Evolutionary conservation across 106 monocot genomes (phyloP).

Genomic region (Hemerocallis citrina): DNA sequence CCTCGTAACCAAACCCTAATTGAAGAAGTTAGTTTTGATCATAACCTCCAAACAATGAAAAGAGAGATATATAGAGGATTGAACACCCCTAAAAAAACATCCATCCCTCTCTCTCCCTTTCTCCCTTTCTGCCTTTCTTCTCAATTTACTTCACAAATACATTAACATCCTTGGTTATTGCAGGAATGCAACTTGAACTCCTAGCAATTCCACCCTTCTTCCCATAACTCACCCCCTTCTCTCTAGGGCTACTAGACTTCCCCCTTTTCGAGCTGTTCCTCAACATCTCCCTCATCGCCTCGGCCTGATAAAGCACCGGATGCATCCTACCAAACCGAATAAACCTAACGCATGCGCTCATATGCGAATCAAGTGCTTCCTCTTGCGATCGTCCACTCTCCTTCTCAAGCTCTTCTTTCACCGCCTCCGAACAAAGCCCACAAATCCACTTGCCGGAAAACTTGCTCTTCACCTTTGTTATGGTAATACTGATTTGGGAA

Average conservation of each 20-base stretch:
- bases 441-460: slow-evolving; percentile 67
- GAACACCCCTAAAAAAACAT: too few species aligned
- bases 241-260: slow-evolving; percentile 9
- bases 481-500: too few species aligned
- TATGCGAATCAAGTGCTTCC: slow-evolving; percentile 48
- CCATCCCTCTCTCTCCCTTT: too few species aligned
- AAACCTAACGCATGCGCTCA: slow-evolving; percentile 47
- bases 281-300: slow-evolving; percentile 53
- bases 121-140: too few species aligned
- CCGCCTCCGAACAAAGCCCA: slow-evolving; percentile 75
- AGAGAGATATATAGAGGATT: too few species aligned
- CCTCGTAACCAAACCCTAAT: too few species aligned
- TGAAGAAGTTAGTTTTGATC: too few species aligned
- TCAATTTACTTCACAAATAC: too few species aligned
- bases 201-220: slow-evolving; percentile 12
- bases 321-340: slow-evolving; percentile 36
- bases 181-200: slow-evolving; percentile 23
- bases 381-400: slow-evolving; percentile 21
- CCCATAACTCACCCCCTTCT: not conserved
- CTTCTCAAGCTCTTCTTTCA: slow-evolving; percentile 62
- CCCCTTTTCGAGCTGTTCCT: slow-evolving; percentile 15
- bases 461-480: slow-evolving; percentile 29
- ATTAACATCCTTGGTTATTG: slow-evolving; percentile 7
- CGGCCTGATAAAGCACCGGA: slow-evolving; percentile 47
- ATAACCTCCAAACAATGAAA: too few species aligned